Percentiles rank a stretch among this genome's conserved stretches.
Conservation (phyloP, 192 early-diverging fungal species). For the Podila horticola region DNA sequence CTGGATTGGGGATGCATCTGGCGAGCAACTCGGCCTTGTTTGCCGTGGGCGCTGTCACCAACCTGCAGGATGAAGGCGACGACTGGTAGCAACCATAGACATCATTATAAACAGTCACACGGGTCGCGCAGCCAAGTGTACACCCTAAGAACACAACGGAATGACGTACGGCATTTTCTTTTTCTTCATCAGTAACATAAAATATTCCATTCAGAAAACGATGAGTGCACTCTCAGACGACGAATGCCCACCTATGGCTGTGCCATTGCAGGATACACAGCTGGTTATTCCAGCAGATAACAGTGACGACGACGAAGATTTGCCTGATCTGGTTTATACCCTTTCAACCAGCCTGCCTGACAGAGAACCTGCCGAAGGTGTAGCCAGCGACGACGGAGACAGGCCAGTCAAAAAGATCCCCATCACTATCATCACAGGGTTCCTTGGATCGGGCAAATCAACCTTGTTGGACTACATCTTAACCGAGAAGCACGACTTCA, state of each 20-base stretch:
- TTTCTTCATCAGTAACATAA: not conserved
- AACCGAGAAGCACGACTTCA: conserved; percentile 88
- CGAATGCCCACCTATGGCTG: conserved; percentile 40
- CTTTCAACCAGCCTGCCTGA: not conserved
- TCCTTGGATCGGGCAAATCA: conserved; percentile 90
- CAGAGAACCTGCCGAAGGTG: not conserved
- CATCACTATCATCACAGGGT: conserved; percentile 65
- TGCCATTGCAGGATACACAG: not conserved
- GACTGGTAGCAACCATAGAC: conserved; percentile 23
- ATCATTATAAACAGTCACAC: not conserved
- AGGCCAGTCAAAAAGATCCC: conserved; percentile 40
- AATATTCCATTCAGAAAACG: not conserved
- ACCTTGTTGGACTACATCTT: conserved; percentile 91
- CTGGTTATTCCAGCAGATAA: not conserved
- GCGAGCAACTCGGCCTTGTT: conserved; percentile 69
- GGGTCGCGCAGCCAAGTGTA: not conserved
- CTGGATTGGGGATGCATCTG: conserved; percentile 75
- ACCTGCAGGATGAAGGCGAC: conserved; percentile 64
- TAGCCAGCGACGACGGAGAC: not conserved
- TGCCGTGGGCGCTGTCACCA: conserved; percentile 69
- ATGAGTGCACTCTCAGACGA: conserved; percentile 19
- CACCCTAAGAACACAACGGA: not conserved
- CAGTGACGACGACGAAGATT: conserved; percentile 32
- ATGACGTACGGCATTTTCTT: not conserved
- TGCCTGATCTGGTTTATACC: conserved; percentile 39